Conservation (phyloP, 1,139 yeast genomes). For the Lodderomyces oxycetoniae region DNA sequence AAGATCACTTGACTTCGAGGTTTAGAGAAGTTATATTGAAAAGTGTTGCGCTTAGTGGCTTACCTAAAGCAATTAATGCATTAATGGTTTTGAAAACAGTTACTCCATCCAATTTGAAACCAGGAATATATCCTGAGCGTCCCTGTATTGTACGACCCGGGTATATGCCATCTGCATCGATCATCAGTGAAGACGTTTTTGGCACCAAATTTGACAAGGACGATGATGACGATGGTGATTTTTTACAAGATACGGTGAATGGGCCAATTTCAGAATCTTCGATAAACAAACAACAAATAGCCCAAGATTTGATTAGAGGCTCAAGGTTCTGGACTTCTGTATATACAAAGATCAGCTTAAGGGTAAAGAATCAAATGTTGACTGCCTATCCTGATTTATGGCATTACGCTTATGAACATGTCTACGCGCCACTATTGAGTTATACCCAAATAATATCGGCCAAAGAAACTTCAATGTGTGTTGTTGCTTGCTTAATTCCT, state of each 20-base stretch:
- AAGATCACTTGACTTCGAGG: conserved; percentile 46
- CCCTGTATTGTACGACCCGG: conserved; percentile 32
- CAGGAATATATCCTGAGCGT: conserved; percentile 28
- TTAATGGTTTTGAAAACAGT: conserved; percentile 58
- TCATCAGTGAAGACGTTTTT: conserved; percentile 38
- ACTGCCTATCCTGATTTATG: conserved; percentile 83
- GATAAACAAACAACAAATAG: conserved; percentile 26
- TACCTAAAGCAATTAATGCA: conserved; percentile 82
- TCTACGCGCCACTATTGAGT: conserved; percentile 74
- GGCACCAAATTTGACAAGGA: conserved; percentile 30
- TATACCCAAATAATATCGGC: conserved; percentile 59
- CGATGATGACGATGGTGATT: conserved; percentile 15
- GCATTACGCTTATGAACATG: conserved; percentile 66
- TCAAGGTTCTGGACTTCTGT: conserved; percentile 68
- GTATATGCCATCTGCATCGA: conserved; percentile 33
- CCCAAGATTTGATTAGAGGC: conserved; percentile 45
- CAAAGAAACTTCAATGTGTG: conserved; percentile 70
- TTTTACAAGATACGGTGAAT: conserved; percentile 34
- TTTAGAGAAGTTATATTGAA: conserved; percentile 75
- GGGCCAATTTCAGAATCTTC: conserved; percentile 37
- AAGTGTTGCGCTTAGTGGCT: conserved; percentile 72
- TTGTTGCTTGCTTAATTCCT: conserved; percentile 78
- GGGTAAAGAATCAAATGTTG: conserved; percentile 65
- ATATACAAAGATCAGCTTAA: conserved; percentile 66
- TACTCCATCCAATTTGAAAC: conserved; percentile 52